Evolutionary conservation across 257 asterid species (phyloP), one percentile per base, ranked within the genome.

Genomic region (Buddleja alternifolia): DNA sequence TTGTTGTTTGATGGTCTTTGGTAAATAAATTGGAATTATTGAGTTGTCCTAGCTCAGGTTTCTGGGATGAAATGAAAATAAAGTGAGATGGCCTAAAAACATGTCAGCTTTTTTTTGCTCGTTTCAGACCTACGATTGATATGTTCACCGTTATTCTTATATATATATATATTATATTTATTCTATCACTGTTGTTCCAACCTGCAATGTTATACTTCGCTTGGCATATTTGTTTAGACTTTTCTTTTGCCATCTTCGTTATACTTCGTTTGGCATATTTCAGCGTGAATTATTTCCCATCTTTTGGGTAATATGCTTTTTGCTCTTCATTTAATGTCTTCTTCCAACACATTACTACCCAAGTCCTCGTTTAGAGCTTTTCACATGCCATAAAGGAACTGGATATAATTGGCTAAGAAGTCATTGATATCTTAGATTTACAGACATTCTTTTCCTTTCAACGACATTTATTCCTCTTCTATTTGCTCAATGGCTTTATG

Each of bases 11-110:
- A 7, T 41, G 45, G 20, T 29, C 42, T 50, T 48, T 48, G 45
- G 67, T 58, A 10, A 16, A 21, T 4, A 59, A 55, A 16, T 69
- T 44, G 3, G 25, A 32, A 57, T 16, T 67, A 24, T 53, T 54
- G 55, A 48, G 8, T 2, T 4, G 15, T 42, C 15, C 14, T 12
- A n/a, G n/a, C n/a, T n/a, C n/a, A n/a, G n/a, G n/a, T n/a, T n/a
- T n/a, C n/a, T n/a, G n/a, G n/a, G n/a, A n/a, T n/a, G n/a, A 57
- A 20, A 39, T 12, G 39, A 52, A 54, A 24, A 52, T 52, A 52
- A 52, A 20, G 8, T 52, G 59, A 52, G 16, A 19, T 0, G 16
- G 10, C 0, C 51, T 14, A 2, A 12, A 5, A 3, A 10, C 3
- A 5, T 3, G 1, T 19, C 60, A 8, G 60, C 9, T 21, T 23